phyloP scores from a whole-genome alignment of 768 basidiomycete species.

The Rhizopogon sp. region DNA sequence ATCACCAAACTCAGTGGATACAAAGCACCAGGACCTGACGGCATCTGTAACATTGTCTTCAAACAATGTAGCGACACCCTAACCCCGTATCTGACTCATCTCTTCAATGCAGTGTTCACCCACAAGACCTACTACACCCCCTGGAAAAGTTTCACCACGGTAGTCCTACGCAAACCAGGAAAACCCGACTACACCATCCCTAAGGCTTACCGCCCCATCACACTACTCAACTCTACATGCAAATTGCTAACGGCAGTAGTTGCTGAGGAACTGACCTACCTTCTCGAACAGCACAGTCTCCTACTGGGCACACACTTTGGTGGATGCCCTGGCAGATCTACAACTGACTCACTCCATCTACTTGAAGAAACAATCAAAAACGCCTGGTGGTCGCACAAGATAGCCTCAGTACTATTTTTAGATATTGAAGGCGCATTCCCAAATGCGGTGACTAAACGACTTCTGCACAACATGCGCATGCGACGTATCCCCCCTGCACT shows the following conservation, averaged over 20 bases:
- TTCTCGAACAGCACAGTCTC: slow-evolving; percentile 26
- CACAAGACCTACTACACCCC: slow-evolving; percentile 8
- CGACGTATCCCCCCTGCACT: neutral
- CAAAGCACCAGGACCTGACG: slow-evolving; percentile 22
- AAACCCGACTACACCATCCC: slow-evolving; percentile 28
- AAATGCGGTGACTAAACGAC: slow-evolving; percentile 24
- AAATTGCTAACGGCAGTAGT: slow-evolving; percentile 26
- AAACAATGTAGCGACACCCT: slow-evolving; percentile 11
- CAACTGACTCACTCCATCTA: slow-evolving; percentile 30
- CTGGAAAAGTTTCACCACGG: slow-evolving; percentile 24
- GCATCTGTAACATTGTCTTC: slow-evolving; percentile 22
- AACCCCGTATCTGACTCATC: slow-evolving; percentile 4
- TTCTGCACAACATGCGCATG: slow-evolving; percentile 27
- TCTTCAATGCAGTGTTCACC: slow-evolving; percentile 8
- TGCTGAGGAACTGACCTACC: slow-evolving; percentile 18
- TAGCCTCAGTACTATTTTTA: slow-evolving; percentile 32
- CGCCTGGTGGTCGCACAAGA: slow-evolving; percentile 30
- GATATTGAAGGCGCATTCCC: slow-evolving; percentile 42
- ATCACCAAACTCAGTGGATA: slow-evolving; percentile 10
- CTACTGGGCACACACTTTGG: slow-evolving; percentile 35
- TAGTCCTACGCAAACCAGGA: slow-evolving; percentile 32
- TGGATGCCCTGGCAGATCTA: slow-evolving; percentile 31
- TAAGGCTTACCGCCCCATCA: slow-evolving; percentile 34
- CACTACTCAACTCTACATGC: slow-evolving; percentile 25
- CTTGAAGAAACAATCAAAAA: slow-evolving; percentile 30